Percentiles rank a stretch among this genome's conserved stretches.
These are phyloP conservation scores for Skeletonema grethae DNA, from an alignment of 108 stramenopile genomes.

Conservation along the genomic window DNA sequence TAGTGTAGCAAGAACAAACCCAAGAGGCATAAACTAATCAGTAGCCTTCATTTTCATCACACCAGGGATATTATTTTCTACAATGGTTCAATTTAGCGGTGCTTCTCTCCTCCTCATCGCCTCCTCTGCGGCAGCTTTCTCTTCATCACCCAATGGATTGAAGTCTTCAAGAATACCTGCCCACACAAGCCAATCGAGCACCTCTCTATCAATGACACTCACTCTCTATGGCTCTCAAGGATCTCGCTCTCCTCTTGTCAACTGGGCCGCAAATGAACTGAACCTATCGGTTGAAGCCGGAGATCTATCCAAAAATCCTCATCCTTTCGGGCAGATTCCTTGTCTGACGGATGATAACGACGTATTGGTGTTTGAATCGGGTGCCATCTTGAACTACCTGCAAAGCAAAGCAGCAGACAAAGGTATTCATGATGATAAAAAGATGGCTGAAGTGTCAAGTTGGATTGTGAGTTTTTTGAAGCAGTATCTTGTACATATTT, in stretches of 20 bases:
- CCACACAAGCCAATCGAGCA: constrained; percentile 7
- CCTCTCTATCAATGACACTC: constrained; percentile 44
- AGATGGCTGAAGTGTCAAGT: constrained; percentile 47
- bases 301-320: constrained; percentile 72
- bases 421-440: constrained; percentile 24
- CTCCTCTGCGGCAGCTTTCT: constrained; percentile 19
- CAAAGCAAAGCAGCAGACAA: constrained; percentile 45
- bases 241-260: constrained; percentile 79
- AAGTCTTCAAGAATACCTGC: neutral
- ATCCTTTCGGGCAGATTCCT: constrained; percentile 90
- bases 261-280: constrained; percentile 85
- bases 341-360: constrained; percentile 67
- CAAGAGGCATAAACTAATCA: no score
- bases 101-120: constrained; percentile 9
- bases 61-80: neutral
- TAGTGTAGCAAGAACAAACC: no score
- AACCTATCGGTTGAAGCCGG: constrained; percentile 28
- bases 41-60: no score
- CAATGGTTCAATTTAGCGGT: neutral
- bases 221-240: constrained; percentile 59
- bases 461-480: constrained; percentile 56
- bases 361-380: constrained; percentile 86
- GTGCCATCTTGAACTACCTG: constrained; percentile 85
- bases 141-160: neutral
- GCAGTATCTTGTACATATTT: neutral